phyloP scores from a whole-genome alignment of 2,329 filamentous ascomycete genomes.

The Xylaria arbuscula region DNA sequence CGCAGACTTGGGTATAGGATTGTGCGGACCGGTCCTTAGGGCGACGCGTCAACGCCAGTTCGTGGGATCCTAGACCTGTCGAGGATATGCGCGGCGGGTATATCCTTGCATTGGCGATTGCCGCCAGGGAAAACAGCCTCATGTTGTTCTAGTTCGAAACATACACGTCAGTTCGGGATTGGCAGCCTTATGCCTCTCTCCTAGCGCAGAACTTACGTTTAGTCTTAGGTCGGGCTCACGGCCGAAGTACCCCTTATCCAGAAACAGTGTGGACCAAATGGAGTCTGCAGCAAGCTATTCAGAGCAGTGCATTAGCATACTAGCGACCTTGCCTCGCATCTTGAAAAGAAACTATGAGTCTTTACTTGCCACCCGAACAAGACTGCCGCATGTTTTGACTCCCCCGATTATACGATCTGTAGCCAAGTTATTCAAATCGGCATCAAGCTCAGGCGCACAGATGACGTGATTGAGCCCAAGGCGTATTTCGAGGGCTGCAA shows the following conservation, averaged over 20 bases:
- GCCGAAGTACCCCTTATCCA: background rate
- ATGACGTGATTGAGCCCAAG: background rate
- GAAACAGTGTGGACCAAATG: background rate
- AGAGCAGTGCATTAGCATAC: background rate
- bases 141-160: no score
- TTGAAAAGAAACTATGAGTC: conserved; percentile 4
- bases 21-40: background rate
- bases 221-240: background rate
- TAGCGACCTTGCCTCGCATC: background rate
- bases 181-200: background rate
- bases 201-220: background rate
- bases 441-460: background rate
- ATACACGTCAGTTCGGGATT: no score
- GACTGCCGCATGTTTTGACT: background rate
- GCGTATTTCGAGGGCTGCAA: conserved; percentile 9
- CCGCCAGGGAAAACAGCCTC: background rate
- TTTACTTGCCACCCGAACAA: background rate
- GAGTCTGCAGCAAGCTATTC: background rate
- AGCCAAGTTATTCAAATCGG: conserved; percentile 3
- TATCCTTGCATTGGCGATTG: background rate
- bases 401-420: background rate
- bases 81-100: background rate
- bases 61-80: no score
- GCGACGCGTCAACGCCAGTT: background rate
- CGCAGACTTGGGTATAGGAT: background rate